Evolutionary conservation across 768 basidiomycete genomes (phyloP).

Genomic region (Pholiota conissans): DNA sequence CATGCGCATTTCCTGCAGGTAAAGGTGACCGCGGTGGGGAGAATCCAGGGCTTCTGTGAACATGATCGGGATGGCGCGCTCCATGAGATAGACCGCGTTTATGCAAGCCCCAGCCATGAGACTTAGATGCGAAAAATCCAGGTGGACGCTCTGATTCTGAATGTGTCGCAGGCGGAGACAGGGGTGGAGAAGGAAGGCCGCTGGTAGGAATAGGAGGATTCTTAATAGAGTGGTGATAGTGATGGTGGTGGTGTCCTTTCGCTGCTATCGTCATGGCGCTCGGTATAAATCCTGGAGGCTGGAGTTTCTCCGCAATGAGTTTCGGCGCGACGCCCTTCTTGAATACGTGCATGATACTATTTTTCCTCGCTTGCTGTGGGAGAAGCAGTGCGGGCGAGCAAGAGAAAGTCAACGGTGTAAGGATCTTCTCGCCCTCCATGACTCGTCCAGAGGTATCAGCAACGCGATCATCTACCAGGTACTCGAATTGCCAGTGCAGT

Average conservation of each 20-base stretch:
- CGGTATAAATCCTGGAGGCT: conserved; percentile 29
- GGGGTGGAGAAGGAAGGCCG: neutral
- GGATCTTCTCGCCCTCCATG: conserved; percentile 66
- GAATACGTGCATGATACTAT: conserved; percentile 68
- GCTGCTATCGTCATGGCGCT: neutral
- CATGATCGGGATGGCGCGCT: neutral
- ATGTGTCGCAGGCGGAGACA: neutral
- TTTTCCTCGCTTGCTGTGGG: conserved; percentile 62
- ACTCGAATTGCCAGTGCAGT: conserved; percentile 78
- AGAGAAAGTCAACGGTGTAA: conserved; percentile 73
- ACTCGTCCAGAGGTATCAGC: conserved; percentile 43
- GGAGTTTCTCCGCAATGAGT: conserved; percentile 59
- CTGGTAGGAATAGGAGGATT: neutral
- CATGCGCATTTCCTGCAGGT: neutral
- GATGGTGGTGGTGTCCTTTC: too few relatives aligned
- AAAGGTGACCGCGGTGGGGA: neutral
- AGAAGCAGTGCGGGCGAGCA: conserved; percentile 72
- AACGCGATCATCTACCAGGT: conserved; percentile 65
- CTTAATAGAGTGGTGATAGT: too few relatives aligned
- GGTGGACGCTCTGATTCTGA: neutral
- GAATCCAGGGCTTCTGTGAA: neutral
- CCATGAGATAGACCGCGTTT: conserved; percentile 23
- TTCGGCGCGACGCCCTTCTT: conserved; percentile 71
- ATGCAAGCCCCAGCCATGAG: conserved; percentile 18
- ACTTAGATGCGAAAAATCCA: conserved; percentile 11